These are phyloP conservation scores for Lodderomyces pseudojiufengensis DNA, from an alignment of 1,139 yeast species.

Conservation along the genomic window DNA sequence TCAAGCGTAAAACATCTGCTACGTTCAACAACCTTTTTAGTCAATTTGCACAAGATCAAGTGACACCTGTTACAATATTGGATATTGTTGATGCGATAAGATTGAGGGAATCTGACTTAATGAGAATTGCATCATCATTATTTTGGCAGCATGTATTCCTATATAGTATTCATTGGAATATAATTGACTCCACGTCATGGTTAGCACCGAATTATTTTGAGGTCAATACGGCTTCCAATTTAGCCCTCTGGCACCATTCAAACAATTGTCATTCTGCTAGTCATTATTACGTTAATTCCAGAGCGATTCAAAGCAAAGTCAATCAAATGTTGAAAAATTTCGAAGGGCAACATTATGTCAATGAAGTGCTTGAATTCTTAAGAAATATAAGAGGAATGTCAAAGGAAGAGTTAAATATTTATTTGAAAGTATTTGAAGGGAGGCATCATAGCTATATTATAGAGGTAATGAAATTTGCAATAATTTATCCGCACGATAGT, in stretches of 20 bases:
- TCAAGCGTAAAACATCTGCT: slow-evolving; percentile 11
- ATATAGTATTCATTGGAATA: slow-evolving; percentile 24
- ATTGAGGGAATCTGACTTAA: slow-evolving; percentile 15
- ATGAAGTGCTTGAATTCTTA: slow-evolving; percentile 16
- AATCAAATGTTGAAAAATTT: slow-evolving; percentile 15
- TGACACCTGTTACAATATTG: slow-evolving; percentile 19
- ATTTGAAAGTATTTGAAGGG: slow-evolving; percentile 36
- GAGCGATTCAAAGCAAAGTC: slow-evolving; percentile 12
- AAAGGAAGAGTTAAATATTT: slow-evolving; percentile 23
- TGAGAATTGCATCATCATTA: slow-evolving; percentile 19
- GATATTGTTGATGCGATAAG: slow-evolving; percentile 23
- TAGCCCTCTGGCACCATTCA: slow-evolving; percentile 21
- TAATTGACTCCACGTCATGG: slow-evolving; percentile 28
- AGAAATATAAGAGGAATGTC: slow-evolving; percentile 14
- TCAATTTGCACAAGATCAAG: slow-evolving; percentile 19
- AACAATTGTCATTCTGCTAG: slow-evolving; percentile 23
- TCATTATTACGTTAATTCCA: slow-evolving; percentile 27
- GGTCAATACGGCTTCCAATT: slow-evolving; percentile 19
- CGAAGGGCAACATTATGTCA: slow-evolving; percentile 10
- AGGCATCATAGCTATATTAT: slow-evolving; percentile 21
- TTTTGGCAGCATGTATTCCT: slow-evolving; percentile 29
- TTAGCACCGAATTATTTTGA: slow-evolving; percentile 20
- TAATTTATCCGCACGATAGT: slow-evolving; percentile 34
- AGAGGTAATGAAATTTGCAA: slow-evolving; percentile 28
- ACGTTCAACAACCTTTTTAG: slow-evolving; percentile 23